A percentile compares a stretch with the other conserved stretches of the same genome.
Conservation (phyloP, 345 rosid species). For the Camelina neglecta region DNA sequence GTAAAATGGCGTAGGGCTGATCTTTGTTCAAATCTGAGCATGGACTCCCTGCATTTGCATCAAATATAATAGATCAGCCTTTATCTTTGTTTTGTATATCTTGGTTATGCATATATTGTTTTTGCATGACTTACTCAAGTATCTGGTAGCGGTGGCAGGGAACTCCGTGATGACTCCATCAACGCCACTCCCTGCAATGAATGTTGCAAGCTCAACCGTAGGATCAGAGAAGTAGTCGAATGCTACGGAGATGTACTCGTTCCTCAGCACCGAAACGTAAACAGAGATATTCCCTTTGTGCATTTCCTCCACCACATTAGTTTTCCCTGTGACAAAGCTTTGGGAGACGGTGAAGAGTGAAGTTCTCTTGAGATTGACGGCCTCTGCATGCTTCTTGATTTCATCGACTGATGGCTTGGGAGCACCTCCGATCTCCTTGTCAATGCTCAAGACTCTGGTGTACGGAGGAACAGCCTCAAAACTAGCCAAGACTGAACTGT, state of each 20-base stretch:
- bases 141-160: slow-evolving; percentile 79
- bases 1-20: slow-evolving; percentile 48
- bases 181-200: slow-evolving; percentile 50
- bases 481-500: slow-evolving; percentile 65
- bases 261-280: slow-evolving; percentile 59
- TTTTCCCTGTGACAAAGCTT: slow-evolving; percentile 50
- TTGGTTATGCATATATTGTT: neutral
- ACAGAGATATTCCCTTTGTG: slow-evolving; percentile 70
- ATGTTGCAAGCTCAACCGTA: slow-evolving; percentile 65
- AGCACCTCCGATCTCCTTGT: slow-evolving; percentile 55
- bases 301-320: slow-evolving; percentile 59
- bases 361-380: slow-evolving; percentile 52
- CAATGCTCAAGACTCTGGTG: slow-evolving; percentile 59
- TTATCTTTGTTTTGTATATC: neutral
- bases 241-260: slow-evolving; percentile 62
- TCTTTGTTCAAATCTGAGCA: slow-evolving; percentile 55
- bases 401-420: slow-evolving; percentile 56
- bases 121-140: slow-evolving; percentile 60
- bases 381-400: slow-evolving; percentile 75
- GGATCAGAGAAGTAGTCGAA: slow-evolving; percentile 87
- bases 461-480: slow-evolving; percentile 54
- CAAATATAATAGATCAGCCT: slow-evolving; percentile 36
- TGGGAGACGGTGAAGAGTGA: slow-evolving; percentile 47
- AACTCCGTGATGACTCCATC: slow-evolving; percentile 76
- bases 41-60: slow-evolving; percentile 59